phyloP scores from a whole-genome alignment of 2,329 filamentous ascomycete genomes.

The Penicillium thymicola region DNA sequence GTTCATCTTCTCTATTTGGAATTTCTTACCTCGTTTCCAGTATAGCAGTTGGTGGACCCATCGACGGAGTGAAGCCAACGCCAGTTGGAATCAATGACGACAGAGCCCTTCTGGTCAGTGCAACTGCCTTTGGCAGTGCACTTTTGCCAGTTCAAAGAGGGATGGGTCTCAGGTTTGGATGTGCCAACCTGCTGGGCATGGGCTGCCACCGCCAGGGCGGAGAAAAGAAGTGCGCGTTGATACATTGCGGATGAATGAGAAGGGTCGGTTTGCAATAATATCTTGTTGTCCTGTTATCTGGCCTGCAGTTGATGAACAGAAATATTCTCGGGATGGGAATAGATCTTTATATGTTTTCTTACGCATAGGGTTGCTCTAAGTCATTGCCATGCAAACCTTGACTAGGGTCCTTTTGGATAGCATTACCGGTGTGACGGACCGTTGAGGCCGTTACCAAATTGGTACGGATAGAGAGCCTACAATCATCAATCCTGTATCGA shows the following conservation, averaged over 20 bases:
- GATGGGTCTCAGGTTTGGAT: conserved; percentile 42
- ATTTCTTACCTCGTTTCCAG: conserved; percentile 43
- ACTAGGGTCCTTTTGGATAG: conserved; percentile 8
- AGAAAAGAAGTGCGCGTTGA: conserved; percentile 31
- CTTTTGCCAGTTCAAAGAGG: conserved; percentile 51
- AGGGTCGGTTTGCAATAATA: conserved; percentile 6
- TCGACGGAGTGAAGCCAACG: conserved; percentile 53
- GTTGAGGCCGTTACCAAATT: conserved; percentile 16
- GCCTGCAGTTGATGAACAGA: conserved; percentile 25
- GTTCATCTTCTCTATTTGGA: background rate
- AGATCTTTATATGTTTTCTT: conserved; percentile 22
- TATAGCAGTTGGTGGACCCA: conserved; percentile 57
- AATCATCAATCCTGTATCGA: conserved; percentile 9
- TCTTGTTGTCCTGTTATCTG: conserved; percentile 19
- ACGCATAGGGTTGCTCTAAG: background rate
- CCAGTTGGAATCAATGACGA: conserved; percentile 59
- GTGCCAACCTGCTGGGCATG: conserved; percentile 35
- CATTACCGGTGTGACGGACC: conserved; percentile 10
- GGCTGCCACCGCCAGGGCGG: conserved; percentile 25
- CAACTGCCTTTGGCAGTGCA: conserved; percentile 54
- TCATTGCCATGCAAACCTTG: conserved; percentile 1
- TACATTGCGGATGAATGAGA: conserved; percentile 21
- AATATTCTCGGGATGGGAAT: background rate
- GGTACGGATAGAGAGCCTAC: conserved; percentile 7
- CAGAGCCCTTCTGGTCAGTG: conserved; percentile 49